phyloP scores from a whole-genome alignment of 192 early-diverging fungal genomes.

The Podila clonocystis region DNA sequence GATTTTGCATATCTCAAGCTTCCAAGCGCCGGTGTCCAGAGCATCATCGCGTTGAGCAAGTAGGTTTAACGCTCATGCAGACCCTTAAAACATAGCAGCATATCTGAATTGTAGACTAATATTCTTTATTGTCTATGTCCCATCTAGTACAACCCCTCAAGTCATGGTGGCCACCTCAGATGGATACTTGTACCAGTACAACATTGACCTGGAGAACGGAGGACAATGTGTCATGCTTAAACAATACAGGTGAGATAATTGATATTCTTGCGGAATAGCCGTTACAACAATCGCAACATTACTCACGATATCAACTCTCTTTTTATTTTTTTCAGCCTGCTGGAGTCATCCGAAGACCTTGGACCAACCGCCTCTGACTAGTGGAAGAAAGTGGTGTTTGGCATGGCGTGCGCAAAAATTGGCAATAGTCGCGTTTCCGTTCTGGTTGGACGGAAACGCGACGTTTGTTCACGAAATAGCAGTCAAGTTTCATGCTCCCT shows the following conservation, averaged over 20 bases:
- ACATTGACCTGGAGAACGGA: conserved; percentile 87
- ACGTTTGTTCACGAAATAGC: too few relatives aligned
- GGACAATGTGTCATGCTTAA: conserved; percentile 88
- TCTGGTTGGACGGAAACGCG: neutral
- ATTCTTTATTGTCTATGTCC: neutral
- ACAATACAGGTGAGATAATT: conserved; percentile 68
- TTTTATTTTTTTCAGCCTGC: neutral
- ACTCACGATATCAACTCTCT: neutral
- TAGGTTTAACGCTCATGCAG: conserved; percentile 31
- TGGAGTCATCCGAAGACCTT: conserved; percentile 11
- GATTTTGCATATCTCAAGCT: conserved; percentile 96
- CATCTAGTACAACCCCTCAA: conserved; percentile 70
- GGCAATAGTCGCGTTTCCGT: neutral
- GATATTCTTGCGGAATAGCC: neutral
- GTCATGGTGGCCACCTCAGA: conserved; percentile 92
- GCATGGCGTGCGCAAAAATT: neutral
- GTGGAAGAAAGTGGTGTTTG: neutral
- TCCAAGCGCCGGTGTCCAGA: conserved; percentile 79
- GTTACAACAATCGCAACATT: neutral
- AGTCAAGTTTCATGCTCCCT: neutral
- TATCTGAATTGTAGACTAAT: neutral
- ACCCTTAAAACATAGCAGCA: neutral
- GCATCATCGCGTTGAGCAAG: conserved; percentile 79
- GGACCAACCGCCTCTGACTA: neutral
- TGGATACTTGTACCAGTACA: conserved; percentile 92